These are phyloP conservation scores for Ascoidea asiatica DNA, from an alignment of 805 yeast species.

Conservation along the genomic window DNA sequence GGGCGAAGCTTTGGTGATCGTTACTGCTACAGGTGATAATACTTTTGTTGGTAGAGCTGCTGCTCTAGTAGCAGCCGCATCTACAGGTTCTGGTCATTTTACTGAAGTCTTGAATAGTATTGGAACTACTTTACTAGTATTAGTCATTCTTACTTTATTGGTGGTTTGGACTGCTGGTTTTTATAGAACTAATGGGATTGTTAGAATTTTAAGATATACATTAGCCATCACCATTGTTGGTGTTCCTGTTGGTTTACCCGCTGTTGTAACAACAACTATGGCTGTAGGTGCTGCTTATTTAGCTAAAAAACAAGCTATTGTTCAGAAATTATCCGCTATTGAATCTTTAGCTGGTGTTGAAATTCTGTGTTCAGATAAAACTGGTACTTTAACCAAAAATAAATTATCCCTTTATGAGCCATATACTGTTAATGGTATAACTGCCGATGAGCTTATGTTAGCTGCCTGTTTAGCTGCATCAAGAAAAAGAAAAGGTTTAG, in stretches of 20 bases:
- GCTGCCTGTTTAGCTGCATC: conserved; percentile 97
- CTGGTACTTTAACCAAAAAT: conserved; percentile 94
- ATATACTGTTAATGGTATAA: conserved; percentile 95
- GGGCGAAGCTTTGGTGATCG: conserved; percentile 91
- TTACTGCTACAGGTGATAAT: conserved; percentile 89
- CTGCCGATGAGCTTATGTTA: conserved; percentile 89
- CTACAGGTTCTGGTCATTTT: conserved; percentile 90
- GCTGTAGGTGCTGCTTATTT: conserved; percentile 98
- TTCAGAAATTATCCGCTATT: conserved; percentile 85
- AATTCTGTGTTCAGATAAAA: conserved; percentile 91
- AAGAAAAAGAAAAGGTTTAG: conserved; percentile 96
- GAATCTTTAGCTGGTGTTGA: conserved; percentile 99
- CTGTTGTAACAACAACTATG: conserved; percentile 93
- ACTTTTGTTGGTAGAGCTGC: conserved; percentile 97
- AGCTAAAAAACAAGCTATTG: conserved; percentile 93
- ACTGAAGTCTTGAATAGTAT: conserved; percentile 96
- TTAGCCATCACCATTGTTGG: conserved; percentile 94
- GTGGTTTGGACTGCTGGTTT: conserved; percentile 88
- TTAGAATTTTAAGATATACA: conserved; percentile 76
- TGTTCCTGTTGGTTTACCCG: conserved; percentile 95
- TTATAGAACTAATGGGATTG: conserved; percentile 85
- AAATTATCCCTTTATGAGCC: conserved; percentile 87
- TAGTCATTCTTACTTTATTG: conserved; percentile 77
- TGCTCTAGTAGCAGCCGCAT: conserved; percentile 87
- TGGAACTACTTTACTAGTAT: conserved; percentile 81